Evolutionary conservation across 768 basidiomycete genomes (phyloP), one percentile per base, ranked within the genome.

Genomic region (Tricholoma sp.): DNA sequence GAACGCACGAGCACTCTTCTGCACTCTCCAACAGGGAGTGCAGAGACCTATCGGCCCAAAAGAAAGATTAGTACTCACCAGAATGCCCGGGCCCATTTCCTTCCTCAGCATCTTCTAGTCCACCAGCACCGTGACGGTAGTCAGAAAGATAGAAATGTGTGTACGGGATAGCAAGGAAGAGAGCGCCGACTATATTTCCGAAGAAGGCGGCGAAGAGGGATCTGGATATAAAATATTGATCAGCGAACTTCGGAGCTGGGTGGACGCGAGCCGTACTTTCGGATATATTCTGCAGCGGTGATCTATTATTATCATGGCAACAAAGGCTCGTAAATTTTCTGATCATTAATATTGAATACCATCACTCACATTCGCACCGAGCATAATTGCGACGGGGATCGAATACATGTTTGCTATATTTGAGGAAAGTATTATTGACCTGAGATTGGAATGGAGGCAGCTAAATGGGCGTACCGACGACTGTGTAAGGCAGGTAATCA

Each of bases 351-450:
- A 13, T 29, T 13, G 9, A 11, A 11, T 15, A 4, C 20, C 11
- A n/a, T n/a, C n/a, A 69, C 82, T 63, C 64, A 86, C 85, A 52
- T 80, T 69, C 18, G 84, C 82, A 28, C 82, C 78, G 63, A 87
- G 82, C 78, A 88, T 82, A 36, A 88, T 86, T n/a, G 84, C 76
- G 45, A 88, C 64, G 0, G 85, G 84, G 5, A 88, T 69, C 6
- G 81, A 86, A 67, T 83, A 88, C 86, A 88, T 88, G 64, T 88
- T 88, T 18, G 86, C 86, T 55, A 24, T 37, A 32, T 24, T 24
- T 13, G 39, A 4, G 15, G 11, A 5, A 39, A 39, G n/a, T 11
- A n/a, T 31, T 29, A 33, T 32, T 48, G 20, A 15, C 4, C 24
- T 13, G 8, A 9, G 9, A 7, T 18, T 36, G 20, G 34, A 31